These are phyloP conservation scores for Boletus mariae DNA, from an alignment of 1,284 basidiomycete genomes.

Conservation along the genomic window DNA sequence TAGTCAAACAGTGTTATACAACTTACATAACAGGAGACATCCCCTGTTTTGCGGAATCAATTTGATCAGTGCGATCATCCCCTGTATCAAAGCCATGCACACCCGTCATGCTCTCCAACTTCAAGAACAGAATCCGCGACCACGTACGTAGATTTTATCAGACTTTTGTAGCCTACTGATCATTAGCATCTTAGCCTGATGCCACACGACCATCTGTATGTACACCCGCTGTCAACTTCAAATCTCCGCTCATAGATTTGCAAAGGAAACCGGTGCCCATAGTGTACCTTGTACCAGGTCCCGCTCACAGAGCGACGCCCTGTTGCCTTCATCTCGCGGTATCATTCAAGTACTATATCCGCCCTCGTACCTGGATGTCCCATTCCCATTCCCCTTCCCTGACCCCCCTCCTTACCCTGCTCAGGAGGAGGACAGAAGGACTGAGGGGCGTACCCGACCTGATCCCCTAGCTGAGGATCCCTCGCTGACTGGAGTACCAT, in stretches of 20 bases:
- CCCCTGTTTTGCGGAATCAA: not conserved
- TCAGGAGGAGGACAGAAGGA: not conserved
- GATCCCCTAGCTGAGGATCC: slow-evolving; percentile 15
- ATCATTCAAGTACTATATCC: slow-evolving; percentile 29
- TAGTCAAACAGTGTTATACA: not conserved
- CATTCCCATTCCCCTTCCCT: not conserved
- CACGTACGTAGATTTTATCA: not conserved
- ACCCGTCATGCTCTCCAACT: slow-evolving; percentile 10
- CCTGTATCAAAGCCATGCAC: not conserved
- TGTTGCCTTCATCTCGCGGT: slow-evolving; percentile 20
- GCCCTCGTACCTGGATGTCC: slow-evolving; percentile 12
- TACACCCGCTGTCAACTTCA: not conserved
- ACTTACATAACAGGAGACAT: not conserved
- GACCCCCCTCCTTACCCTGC: slow-evolving; percentile 25
- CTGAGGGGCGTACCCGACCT: not conserved
- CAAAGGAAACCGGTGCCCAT: slow-evolving; percentile 7
- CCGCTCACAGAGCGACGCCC: not conserved
- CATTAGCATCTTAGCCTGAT: not conserved
- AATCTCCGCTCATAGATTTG: slow-evolving; percentile 6
- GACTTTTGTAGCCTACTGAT: not conserved
- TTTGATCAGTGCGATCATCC: not conserved
- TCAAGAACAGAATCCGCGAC: slow-evolving; percentile 5
- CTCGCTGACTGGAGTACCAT: slow-evolving; percentile 19
- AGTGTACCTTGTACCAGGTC: not conserved
- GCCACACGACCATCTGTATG: slow-evolving; percentile 8